These are phyloP conservation scores for Cymodocea nodosa DNA, from an alignment of 116 monocot species.

Conservation along the genomic window DNA sequence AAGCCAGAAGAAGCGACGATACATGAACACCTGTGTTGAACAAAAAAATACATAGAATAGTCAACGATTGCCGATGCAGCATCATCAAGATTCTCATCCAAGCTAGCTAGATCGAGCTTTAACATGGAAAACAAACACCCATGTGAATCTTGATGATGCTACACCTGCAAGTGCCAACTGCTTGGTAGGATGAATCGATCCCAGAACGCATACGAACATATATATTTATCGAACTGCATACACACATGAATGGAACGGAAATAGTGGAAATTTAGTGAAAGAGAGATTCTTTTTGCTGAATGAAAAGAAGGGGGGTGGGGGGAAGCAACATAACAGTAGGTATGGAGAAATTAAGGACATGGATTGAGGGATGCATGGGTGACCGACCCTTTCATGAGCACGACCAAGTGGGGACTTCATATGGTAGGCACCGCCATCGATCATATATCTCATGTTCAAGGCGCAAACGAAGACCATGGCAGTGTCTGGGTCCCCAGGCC, in stretches of 20 bases:
- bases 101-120: neutral
- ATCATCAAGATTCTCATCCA: conserved; percentile 17
- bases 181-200: neutral
- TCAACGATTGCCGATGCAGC: conserved; percentile 31
- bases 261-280: neutral
- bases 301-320: too few species aligned
- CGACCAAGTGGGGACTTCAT: neutral
- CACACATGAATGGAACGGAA: neutral
- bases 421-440: too few species aligned
- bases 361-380: neutral
- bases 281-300: neutral
- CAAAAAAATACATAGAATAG: conserved; percentile 7
- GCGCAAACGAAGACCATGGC: neutral
- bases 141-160: conserved; percentile 90
- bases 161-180: conserved; percentile 52
- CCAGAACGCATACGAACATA: too few species aligned
- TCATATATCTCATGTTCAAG: neutral
- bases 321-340: too few species aligned
- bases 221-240: too few species aligned
- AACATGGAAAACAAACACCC: neutral
- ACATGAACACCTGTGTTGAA: too few species aligned
- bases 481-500: neutral
- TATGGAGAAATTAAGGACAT: too few species aligned
- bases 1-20: too few species aligned
- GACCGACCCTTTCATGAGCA: neutral